phyloP scores from a whole-genome alignment of 306 rosid species.

The Prosopis cineraria region DNA sequence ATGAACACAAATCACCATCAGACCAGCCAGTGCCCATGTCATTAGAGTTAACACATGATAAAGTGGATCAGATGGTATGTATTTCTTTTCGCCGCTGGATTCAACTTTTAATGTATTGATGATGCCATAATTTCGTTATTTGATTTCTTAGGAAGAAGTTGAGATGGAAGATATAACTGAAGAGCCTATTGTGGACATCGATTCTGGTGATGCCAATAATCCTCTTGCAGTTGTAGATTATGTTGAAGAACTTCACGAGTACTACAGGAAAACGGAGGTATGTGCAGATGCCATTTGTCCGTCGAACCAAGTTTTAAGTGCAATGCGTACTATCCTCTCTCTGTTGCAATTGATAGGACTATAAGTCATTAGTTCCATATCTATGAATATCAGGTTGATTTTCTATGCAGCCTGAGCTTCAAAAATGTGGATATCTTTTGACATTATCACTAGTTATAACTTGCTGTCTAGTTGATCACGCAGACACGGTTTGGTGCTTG shows the following conservation, averaged over 20 bases:
- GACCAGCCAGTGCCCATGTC: constrained; percentile 92
- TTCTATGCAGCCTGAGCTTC: not conserved
- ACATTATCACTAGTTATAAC: not conserved
- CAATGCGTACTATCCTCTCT: not conserved
- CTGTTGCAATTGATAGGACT: not conserved
- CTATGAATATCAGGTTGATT: not conserved
- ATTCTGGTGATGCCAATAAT: constrained; percentile 58
- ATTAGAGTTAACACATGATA: constrained; percentile 50
- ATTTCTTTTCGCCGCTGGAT: not conserved
- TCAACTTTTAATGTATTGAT: constrained; percentile 10
- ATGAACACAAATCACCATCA: constrained; percentile 55
- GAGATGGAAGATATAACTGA: constrained; percentile 91
- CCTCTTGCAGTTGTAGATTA: constrained; percentile 88
- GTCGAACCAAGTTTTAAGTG: not conserved
- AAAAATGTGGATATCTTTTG: not conserved
- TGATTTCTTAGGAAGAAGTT: constrained; percentile 64
- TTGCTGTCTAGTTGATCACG: not conserved
- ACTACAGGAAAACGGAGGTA: constrained; percentile 84
- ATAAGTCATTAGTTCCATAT: not conserved
- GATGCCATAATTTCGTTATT: not conserved
- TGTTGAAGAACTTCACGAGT: constrained; percentile 68
- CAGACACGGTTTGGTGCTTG: not conserved
- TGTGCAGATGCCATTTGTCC: constrained; percentile 4
- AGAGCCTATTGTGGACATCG: constrained; percentile 73
- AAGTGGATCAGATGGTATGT: constrained; percentile 68